Base-by-base conservation (phyloP, 768 basidiomycete species). In the Lentinula raphanica region DNA sequence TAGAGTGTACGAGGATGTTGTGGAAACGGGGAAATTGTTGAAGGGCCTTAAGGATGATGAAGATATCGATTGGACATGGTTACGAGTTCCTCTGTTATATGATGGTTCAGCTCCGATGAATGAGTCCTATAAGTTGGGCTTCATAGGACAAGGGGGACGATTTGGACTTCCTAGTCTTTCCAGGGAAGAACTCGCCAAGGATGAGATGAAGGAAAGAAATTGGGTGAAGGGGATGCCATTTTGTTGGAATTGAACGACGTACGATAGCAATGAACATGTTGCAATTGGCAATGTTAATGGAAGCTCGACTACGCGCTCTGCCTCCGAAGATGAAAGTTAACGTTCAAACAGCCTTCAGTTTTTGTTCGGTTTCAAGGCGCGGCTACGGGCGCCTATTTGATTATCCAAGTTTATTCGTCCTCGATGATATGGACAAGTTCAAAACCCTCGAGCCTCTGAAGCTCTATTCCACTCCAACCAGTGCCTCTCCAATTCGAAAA, bases 391-490 rank as follows among this genome's bases (percentile, higher is more conserved):
- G 32, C 32, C 13, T 35, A 35, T n/a, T n/a, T n/a, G 13, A 35
- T 35, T 8, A 35, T 48, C 13, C 45, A 15, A 25, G 12, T 48
- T 28, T 28, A 48, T 48, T n/a, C n/a, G 29, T 48, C 29, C 13
- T 48, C 46, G 32, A 27, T 38, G 51, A 23, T 32, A 90, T 92
- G 91, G 87, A 95, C 74, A 90, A 90, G 71, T 94, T 94, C 72
- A 78, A 84, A n/a, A 81, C 90, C 0, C 82, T 95, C 39, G 88
- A 93, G 67, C 92, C 93, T 3, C 81, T 82, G 23, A 82, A 78
- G 54, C 72, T 88, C 17, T 79, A 86, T 66, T 61, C 69, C 39
- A 63, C 56, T 42, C 66, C 64, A 46, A 65, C 76, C n/a, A 50
- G 29, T 21, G 29, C 11, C 13, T 55, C 53, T 15, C 49, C 23